Evolutionary conservation across 1,139 yeast genomes (phyloP), one percentile per base, ranked within the genome.

Genomic region (Candida neerlandica): DNA sequence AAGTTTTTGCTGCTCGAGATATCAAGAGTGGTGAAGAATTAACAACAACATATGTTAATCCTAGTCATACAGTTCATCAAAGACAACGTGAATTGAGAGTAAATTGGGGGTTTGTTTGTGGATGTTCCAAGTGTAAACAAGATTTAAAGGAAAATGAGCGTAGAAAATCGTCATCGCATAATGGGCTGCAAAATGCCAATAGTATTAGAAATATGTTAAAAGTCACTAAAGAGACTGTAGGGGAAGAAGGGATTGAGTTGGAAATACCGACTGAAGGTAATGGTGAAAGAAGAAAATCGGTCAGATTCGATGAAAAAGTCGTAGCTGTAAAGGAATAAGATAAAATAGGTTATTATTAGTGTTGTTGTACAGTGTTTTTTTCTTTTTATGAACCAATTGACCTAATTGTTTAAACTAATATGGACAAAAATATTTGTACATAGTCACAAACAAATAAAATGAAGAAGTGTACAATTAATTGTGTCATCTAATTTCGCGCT

Each of bases 81-180:
- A 79, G 96, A 56, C 85, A 82, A 59, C 68, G 88, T 53, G 85
- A 81, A 55, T 70, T 89, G 46, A 70, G 92, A 50, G 83, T 84
- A n/a, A 85, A 86, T 58, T 89, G 91, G 90, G 96, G 96, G 4
- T 89, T 89, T 63, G 60, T 78, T n/a, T 89, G 96, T 65, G 69
- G 64, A 23, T 89, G 96, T 64, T 57, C 65, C 9, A 80, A 86
- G 54, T 89, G 96, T 66, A 78, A 80, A 58, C 70, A 69, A 5
- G 96, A 87, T 55, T 68, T 76, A 43, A 67, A 73, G 49, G 56
- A 52, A 2, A 75, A 71, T 48, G 75, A 73, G 23, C 58, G 73
- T 47, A 62, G 76, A 49, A 71, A 72, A 54, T 71, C 77, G 1
- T 70, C 77, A 1, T 64, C 69, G 41, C 46, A 59, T 12, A 48